Evolutionary conservation across 2,329 filamentous ascomycete species (phyloP), one percentile per base, ranked within the genome.

Genomic region (Aureobasidium sp.): DNA sequence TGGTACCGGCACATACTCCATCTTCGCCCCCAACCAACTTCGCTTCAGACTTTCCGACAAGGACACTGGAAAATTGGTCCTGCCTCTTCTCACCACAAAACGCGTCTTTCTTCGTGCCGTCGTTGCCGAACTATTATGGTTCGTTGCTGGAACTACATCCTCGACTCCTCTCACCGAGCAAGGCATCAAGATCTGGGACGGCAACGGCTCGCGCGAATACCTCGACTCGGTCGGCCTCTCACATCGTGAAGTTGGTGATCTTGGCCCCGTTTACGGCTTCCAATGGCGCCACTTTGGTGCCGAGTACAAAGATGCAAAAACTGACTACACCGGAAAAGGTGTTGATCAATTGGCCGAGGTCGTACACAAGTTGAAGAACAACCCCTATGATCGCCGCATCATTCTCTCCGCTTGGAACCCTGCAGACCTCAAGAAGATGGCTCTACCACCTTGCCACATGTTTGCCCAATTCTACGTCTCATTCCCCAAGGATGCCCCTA

Each of bases 221-320:
- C 88, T 99, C 41, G 93, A 99, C 78, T 87, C 81, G 65, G 83
- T 94, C 1, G 93, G 93, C 0, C 83, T 97, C 7, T 80, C 81
- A 0, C 86, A 96, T 72, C 90, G 93, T 64, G 90, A 85, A 58
- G 89, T 87, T 23, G 94, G 94, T 66, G 94, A 99, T 71, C 81
- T 99, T 0, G 94, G 94, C 0, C 94, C 94, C 34, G 92, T 97
- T 0, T 99, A 99, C 73, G 94, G 94, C 1, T 99, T 99, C 78
- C 94, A 99, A 77, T 99, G 94, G 94, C 89, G 94, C 3, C 93
- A 97, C 76, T 99, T 99, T 70, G 94, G 94, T 56, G 94, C 94
- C 5, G 86, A 91, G 65, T 99, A 99, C 74, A 79, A 87, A 20
- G 88, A 93, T 70, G 83, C 87, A 15, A 80, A 86, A 66, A 83